These are phyloP conservation scores for Aureobasidium sp. DNA, from an alignment of 2,329 filamentous ascomycete genomes.

Conservation along the genomic window DNA sequence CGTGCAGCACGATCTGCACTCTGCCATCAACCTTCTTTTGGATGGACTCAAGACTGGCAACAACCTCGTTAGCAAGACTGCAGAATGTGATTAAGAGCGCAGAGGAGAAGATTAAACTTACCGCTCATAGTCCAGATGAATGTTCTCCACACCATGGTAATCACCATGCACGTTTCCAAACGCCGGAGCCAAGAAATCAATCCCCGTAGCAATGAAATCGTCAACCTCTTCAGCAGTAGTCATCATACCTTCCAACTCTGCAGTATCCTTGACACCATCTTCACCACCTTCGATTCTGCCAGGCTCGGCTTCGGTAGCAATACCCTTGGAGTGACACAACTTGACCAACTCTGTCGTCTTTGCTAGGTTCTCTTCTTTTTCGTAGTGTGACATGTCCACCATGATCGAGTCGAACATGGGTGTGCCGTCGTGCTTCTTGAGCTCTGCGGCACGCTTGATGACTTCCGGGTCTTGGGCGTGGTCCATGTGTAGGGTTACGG, in stretches of 20 bases:
- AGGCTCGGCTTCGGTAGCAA: conserved; percentile 64
- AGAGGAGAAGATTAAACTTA: conserved; percentile 15
- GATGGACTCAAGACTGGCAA: conserved; percentile 37
- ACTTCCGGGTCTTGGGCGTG: conserved; percentile 40
- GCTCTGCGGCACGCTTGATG: conserved; percentile 32
- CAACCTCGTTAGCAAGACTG: background rate
- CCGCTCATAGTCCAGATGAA: conserved; percentile 52
- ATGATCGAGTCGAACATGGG: conserved; percentile 63
- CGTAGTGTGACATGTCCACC: conserved; percentile 70
- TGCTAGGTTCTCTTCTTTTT: conserved; percentile 61
- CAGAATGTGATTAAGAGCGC: background rate
- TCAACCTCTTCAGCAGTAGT: conserved; percentile 63
- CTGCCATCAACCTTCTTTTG: conserved; percentile 41
- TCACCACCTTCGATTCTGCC: conserved; percentile 67
- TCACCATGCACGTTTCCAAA: conserved; percentile 72
- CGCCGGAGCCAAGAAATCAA: conserved; percentile 66
- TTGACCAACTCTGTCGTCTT: conserved; percentile 55
- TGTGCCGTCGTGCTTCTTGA: conserved; percentile 24
- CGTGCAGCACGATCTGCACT: conserved; percentile 51
- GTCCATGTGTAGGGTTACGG: conserved; percentile 41
- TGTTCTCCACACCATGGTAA: conserved; percentile 61
- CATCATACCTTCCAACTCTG: conserved; percentile 54
- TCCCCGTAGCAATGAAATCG: conserved; percentile 63
- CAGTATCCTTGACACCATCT: conserved; percentile 64
- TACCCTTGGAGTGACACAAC: conserved; percentile 58